Evolutionary conservation across 2,329 filamentous ascomycete genomes (phyloP), one percentile per base, ranked within the genome.

Genomic region (Alternaria gaisen): DNA sequence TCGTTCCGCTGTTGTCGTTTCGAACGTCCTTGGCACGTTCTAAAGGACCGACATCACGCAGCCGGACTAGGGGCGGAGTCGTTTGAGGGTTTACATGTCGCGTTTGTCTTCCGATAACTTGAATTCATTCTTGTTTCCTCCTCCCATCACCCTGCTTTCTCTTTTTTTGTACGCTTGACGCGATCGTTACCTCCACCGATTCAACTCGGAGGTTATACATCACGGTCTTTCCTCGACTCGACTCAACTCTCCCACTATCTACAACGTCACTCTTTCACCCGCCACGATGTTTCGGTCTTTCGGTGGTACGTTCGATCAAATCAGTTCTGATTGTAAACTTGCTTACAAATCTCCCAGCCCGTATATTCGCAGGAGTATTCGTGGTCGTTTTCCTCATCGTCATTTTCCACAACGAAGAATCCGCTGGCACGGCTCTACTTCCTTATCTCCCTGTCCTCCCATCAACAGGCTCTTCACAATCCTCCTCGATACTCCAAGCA

Each of bases 351-450:
- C 9, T 43, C 0, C 1, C 20, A 73, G 72, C 64, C 22, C 71
- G 71, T 51, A 46, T 72, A 28, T 57, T 71, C 47, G 65, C 69
- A 28, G 62, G 61, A 42, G 36, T 71, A 51, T 40, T 73, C n/a
- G 61, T 72, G n/a, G 61, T 68, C 32, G 54, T 73, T 24, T 66
- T 72, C 56, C 52, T 74, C 30, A 59, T 75, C 24, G 59, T 69
- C 22, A 53, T 73, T n/a, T 66, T 75, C 30, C 70, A 70, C 46
- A 71, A 73, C 51, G 65, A 72, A 42, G 54, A 71, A 52, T 59
- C 67, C 43, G 69, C 60, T 40, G 61, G 64, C 30, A 53, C 63
- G 43, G 68, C 71, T 34, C 59, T 70, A 41, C 58, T 73, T 44
- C 66, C 69, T 14, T 72, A 71, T 32, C 62, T 74, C 2, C 72